Evolutionary conservation across 495 filamentous ascomycete species (phyloP).

Genomic region (Tuber brumale): DNA sequence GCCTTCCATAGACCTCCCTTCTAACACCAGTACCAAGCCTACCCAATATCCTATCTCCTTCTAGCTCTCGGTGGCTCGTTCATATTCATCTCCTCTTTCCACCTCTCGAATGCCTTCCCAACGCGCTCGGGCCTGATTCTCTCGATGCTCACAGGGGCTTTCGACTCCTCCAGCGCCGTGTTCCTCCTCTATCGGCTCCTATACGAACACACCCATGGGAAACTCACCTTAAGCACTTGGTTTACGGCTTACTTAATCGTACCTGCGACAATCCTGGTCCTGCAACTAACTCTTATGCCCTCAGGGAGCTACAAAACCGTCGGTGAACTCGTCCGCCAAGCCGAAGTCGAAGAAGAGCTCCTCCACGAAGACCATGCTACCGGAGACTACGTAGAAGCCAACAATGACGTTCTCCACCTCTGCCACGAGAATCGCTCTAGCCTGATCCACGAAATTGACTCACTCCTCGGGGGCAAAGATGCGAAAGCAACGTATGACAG

Average conservation of each 20-base stretch:
- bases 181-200: slow-evolving; percentile 79
- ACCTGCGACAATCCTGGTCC: slow-evolving; percentile 60
- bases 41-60: slow-evolving; percentile 56
- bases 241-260: slow-evolving; percentile 72
- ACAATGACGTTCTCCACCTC: slow-evolving; percentile 58
- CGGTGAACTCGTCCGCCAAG: slow-evolving; percentile 69
- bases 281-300: slow-evolving; percentile 73
- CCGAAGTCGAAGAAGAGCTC: slow-evolving; percentile 64
- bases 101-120: slow-evolving; percentile 88
- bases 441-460: slow-evolving; percentile 66
- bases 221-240: slow-evolving; percentile 61
- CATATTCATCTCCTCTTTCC: slow-evolving; percentile 84
- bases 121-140: slow-evolving; percentile 77
- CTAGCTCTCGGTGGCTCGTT: slow-evolving; percentile 82
- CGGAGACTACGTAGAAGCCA: slow-evolving; percentile 41
- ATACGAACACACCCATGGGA: slow-evolving; percentile 56
- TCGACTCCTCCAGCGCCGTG: slow-evolving; percentile 80
- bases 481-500: slow-evolving; percentile 50
- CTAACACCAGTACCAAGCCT: slow-evolving; percentile 19
- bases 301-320: slow-evolving; percentile 77
- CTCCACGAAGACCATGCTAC: slow-evolving; percentile 60
- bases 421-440: slow-evolving; percentile 59
- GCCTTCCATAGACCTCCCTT: neutral
- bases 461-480: slow-evolving; percentile 60
- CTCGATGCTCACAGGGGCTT: slow-evolving; percentile 78